Evolutionary conservation across 768 basidiomycete species (phyloP).

Genomic region (Nidularia sp.): DNA sequence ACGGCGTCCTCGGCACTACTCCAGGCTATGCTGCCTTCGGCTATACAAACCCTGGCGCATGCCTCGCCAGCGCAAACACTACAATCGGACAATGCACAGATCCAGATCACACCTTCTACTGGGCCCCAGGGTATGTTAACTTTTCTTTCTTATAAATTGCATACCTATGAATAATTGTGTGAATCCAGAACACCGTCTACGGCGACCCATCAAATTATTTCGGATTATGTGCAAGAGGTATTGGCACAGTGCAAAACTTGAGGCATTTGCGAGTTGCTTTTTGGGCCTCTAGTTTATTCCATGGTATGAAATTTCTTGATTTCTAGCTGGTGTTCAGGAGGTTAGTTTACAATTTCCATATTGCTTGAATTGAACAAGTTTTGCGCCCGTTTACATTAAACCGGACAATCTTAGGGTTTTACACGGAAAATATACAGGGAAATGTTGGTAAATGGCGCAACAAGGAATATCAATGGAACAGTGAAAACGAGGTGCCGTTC

Average conservation of each 20-base stretch:
- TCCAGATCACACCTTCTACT: conserved; percentile 14
- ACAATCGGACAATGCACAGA: conserved; percentile 11
- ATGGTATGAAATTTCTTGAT: too few species aligned
- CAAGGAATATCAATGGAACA: too few species aligned
- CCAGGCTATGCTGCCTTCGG: conserved; percentile 34
- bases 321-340: too few species aligned
- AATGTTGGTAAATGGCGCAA: too few species aligned
- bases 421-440: too few species aligned
- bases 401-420: too few species aligned
- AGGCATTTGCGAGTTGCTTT: not conserved
- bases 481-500: too few species aligned
- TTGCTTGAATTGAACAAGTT: too few species aligned
- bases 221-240: conserved; percentile 12
- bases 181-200: conserved; percentile 8
- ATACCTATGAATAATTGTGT: not conserved
- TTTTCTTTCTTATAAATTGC: not conserved
- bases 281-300: too few species aligned
- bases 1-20: conserved; percentile 30
- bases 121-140: conserved; percentile 12
- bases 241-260: conserved; percentile 6
- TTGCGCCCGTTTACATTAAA: too few species aligned
- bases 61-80: conserved; percentile 5
- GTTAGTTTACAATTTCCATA: too few species aligned
- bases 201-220: conserved; percentile 12
- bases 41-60: conserved; percentile 8